phyloP scores from a whole-genome alignment of 768 basidiomycete genomes.

The Boletus subcaerulescens region DNA sequence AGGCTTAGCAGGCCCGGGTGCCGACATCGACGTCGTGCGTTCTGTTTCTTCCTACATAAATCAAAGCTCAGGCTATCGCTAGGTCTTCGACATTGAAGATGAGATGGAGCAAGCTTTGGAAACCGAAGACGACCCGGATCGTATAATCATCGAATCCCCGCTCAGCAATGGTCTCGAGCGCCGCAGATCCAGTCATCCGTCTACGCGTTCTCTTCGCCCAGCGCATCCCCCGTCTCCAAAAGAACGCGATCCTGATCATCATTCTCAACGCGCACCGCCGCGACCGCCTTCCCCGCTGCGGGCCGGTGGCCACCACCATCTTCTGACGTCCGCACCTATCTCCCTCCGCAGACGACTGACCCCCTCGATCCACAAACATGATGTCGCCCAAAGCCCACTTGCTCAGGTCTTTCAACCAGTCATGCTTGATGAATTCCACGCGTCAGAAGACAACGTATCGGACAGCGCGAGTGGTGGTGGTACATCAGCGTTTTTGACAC shows the following conservation, averaged over 20 bases:
- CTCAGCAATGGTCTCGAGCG: constrained; percentile 18
- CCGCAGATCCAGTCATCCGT: constrained; percentile 32
- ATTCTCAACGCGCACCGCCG: background rate
- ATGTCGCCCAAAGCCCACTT: constrained; percentile 48
- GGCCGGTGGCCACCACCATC: constrained; percentile 9
- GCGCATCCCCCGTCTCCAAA: constrained; percentile 19
- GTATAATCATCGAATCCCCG: constrained; percentile 13
- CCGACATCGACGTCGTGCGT: constrained; percentile 72
- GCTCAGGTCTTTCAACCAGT: constrained; percentile 75
- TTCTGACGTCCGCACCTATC: constrained; percentile 14
- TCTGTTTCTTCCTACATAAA: background rate
- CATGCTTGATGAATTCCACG: constrained; percentile 46
- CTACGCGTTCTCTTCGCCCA: constrained; percentile 24
- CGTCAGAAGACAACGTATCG: constrained; percentile 31
- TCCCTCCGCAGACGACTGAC: constrained; percentile 18
- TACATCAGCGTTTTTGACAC: constrained; percentile 4
- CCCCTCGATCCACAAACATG: constrained; percentile 20
- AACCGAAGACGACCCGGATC: constrained; percentile 8
- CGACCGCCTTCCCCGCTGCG: constrained; percentile 9
- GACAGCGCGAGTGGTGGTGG: constrained; percentile 11
- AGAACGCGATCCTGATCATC: constrained; percentile 14
- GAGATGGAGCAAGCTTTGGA: constrained; percentile 32
- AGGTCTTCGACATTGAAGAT: constrained; percentile 82
- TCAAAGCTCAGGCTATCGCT: background rate
- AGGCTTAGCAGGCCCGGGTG: constrained; percentile 65